phyloP scores from a whole-genome alignment of 352 stramenopile species.

The Stramenopiles sp. region DNA sequence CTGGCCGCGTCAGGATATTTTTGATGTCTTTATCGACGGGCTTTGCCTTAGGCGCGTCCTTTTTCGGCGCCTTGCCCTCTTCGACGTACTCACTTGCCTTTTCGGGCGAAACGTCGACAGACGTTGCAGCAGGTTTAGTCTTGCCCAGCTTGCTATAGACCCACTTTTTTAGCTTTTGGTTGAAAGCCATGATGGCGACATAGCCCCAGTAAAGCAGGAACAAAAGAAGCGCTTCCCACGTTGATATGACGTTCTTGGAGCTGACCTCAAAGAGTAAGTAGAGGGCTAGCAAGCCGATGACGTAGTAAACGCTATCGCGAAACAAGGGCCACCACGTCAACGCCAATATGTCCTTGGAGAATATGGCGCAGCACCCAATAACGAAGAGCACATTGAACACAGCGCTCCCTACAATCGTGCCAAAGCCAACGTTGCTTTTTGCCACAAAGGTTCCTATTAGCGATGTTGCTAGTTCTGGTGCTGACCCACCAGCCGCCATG shows the following conservation, averaged over 20 bases:
- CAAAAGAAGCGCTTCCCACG: constrained; percentile 33
- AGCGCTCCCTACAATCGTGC: constrained; percentile 54
- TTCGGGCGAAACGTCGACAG: constrained; percentile 13
- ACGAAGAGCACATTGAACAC: constrained; percentile 65
- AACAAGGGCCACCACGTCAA: constrained; percentile 51
- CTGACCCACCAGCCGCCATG: constrained; percentile 46
- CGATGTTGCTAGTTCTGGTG: constrained; percentile 47
- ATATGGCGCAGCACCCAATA: constrained; percentile 42
- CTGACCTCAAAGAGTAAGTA: constrained; percentile 27
- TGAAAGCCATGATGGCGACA: constrained; percentile 40
- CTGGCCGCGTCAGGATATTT: not conserved
- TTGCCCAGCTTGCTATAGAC: not conserved
- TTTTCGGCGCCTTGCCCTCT: not conserved
- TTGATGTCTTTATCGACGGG: not conserved
- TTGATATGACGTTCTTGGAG: constrained; percentile 16
- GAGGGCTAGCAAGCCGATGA: constrained; percentile 32
- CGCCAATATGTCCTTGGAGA: constrained; percentile 25
- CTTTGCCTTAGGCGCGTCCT: not conserved
- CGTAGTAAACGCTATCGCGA: constrained; percentile 42
- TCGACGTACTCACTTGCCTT: constrained; percentile 11
- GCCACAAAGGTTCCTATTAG: constrained; percentile 46
- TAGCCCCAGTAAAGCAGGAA: constrained; percentile 44
- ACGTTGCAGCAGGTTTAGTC: constrained; percentile 15
- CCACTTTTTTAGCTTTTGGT: constrained; percentile 25
- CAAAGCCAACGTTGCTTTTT: constrained; percentile 47